Percentiles rank a stretch among this genome's conserved stretches.
Evolutionary conservation across 2,329 filamentous ascomycete species (phyloP).

Genomic region (Pestalotiopsis sp.): DNA sequence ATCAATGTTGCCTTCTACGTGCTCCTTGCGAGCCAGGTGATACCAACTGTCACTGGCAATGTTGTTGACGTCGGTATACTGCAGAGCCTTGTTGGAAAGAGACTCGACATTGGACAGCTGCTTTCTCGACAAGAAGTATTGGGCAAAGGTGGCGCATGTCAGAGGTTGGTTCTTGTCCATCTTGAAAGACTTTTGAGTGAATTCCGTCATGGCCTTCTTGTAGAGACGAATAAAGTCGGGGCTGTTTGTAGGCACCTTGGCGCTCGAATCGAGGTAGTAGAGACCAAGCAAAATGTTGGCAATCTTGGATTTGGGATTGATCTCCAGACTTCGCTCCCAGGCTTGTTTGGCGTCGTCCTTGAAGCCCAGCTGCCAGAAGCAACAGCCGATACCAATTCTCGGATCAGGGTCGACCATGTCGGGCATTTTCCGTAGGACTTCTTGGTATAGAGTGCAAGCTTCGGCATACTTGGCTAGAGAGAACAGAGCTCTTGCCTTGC

Average conservation of each 20-base stretch:
- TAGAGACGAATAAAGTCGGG: slow-evolving; percentile 84
- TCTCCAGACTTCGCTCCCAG: slow-evolving; percentile 85
- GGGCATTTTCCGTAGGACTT: slow-evolving; percentile 82
- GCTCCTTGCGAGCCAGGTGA: slow-evolving; percentile 86
- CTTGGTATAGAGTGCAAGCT: slow-evolving; percentile 83
- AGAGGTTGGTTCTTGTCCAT: slow-evolving; percentile 88
- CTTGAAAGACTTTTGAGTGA: slow-evolving; percentile 93
- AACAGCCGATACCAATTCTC: slow-evolving; percentile 93
- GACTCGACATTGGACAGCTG: slow-evolving; percentile 80
- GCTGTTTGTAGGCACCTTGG: slow-evolving; percentile 80
- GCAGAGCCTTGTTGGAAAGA: slow-evolving; percentile 89
- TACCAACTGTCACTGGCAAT: slow-evolving; percentile 99
- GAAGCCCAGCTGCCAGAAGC: slow-evolving; percentile 94
- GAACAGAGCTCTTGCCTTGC: slow-evolving; percentile 84
- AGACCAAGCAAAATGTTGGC: slow-evolving; percentile 89
- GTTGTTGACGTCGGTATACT: slow-evolving; percentile 93
- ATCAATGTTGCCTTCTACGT: slow-evolving; percentile 75
- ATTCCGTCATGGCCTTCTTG: slow-evolving; percentile 92
- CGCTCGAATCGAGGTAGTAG: slow-evolving; percentile 86
- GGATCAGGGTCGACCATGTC: slow-evolving; percentile 91
- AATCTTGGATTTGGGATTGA: slow-evolving; percentile 82
- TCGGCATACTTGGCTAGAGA: slow-evolving; percentile 86
- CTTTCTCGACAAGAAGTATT: slow-evolving; percentile 86
- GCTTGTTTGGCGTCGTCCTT: slow-evolving; percentile 90
- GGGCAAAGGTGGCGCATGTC: slow-evolving; percentile 86